Evolutionary conservation across 2,329 filamentous ascomycete species (phyloP).

Genomic region (Pseudogymnoascus verrucosus): DNA sequence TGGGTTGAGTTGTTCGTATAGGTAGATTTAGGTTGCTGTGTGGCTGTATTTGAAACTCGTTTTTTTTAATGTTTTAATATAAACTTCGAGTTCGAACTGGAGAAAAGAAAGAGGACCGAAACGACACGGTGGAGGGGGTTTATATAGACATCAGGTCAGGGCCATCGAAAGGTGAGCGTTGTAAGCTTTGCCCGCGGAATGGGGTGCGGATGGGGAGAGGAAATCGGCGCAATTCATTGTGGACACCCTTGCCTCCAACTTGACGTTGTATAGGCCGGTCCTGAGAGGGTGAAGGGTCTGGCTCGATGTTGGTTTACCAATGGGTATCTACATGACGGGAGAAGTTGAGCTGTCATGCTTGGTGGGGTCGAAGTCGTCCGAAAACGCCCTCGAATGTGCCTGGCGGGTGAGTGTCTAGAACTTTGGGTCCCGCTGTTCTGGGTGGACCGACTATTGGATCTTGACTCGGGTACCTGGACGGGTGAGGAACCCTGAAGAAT

Average conservation of each 20-base stretch:
- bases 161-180: conserved; percentile 3
- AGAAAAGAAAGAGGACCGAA: conserved; percentile 1
- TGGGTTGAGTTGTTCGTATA: background rate
- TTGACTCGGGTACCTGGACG: conserved; percentile 6
- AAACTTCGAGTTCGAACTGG: conserved; percentile 1
- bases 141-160: conserved; percentile 1
- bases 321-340: conserved; percentile 3
- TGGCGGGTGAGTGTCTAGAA: background rate
- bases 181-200: background rate
- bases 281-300: background rate
- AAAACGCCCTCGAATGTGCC: background rate
- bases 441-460: conserved; percentile 1
- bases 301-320: background rate
- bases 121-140: background rate
- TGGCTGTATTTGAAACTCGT: background rate
- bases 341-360: conserved; percentile 9
- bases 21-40: background rate
- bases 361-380: background rate
- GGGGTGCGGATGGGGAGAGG: background rate
- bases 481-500: background rate
- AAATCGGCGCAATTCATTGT: conserved; percentile 5
- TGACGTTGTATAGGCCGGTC: background rate
- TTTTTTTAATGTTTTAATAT: background rate
- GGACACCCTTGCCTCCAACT: conserved; percentile 3
- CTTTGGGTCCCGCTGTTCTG: conserved; percentile 5